Evolutionary conservation across 208 protist species (phyloP).

Genomic region (Jaenimonas drosophilae): DNA sequence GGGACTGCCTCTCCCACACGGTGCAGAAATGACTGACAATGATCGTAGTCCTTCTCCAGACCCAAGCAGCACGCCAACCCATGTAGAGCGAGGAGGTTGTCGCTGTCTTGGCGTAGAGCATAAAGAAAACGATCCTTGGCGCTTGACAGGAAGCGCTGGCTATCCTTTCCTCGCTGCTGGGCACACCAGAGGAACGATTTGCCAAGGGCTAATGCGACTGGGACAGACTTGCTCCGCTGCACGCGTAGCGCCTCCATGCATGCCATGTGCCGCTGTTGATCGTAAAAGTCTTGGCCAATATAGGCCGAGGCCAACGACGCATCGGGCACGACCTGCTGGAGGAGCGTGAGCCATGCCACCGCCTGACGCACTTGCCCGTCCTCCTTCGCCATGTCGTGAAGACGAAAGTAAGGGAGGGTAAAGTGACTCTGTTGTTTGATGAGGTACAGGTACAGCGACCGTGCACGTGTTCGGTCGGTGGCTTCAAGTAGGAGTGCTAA

Average conservation of each 20-base stretch:
- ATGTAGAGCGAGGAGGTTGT: slow-evolving; percentile 74
- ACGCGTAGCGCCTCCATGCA: slow-evolving; percentile 35
- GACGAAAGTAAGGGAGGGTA: slow-evolving; percentile 53
- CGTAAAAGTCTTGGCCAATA: slow-evolving; percentile 53
- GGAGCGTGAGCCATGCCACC: slow-evolving; percentile 71
- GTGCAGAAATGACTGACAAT: slow-evolving; percentile 57
- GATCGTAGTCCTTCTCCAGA: slow-evolving; percentile 41
- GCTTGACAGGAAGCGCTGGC: slow-evolving; percentile 18
- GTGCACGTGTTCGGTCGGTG: slow-evolving; percentile 22
- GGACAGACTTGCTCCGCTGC: slow-evolving; percentile 21
- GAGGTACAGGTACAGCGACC: slow-evolving; percentile 67
- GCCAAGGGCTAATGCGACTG: slow-evolving; percentile 47
- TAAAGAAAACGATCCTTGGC: slow-evolving; percentile 47
- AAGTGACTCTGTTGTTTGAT: slow-evolving; percentile 74
- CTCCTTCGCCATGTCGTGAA: slow-evolving; percentile 47
- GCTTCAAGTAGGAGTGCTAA: slow-evolving; percentile 55
- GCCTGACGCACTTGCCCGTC: slow-evolving; percentile 44
- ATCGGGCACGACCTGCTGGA: slow-evolving; percentile 49
- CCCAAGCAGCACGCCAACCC: slow-evolving; percentile 78
- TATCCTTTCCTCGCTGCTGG: slow-evolving; percentile 46
- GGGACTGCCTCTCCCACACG: slow-evolving; percentile 54
- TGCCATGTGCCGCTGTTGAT: slow-evolving; percentile 20
- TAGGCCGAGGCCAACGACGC: slow-evolving; percentile 40
- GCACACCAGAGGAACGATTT: slow-evolving; percentile 50
- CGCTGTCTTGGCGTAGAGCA: slow-evolving; percentile 41